Conservation (phyloP, 2,329 filamentous ascomycete genomes). For the Xylariaceae sp. region DNA sequence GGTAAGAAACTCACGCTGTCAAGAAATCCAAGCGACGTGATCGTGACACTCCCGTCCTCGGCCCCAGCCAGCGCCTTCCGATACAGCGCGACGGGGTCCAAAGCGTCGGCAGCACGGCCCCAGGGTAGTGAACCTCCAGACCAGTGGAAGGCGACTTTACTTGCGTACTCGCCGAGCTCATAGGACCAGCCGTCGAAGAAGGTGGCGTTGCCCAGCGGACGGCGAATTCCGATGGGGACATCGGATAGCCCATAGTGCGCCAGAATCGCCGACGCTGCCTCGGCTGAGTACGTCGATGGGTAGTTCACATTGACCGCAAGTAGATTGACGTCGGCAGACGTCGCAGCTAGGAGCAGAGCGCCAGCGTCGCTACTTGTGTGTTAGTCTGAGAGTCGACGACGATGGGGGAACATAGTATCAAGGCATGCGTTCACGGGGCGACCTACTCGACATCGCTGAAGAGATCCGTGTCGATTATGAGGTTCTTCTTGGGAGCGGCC, state of each 20-base stretch:
- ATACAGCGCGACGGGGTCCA: constrained; percentile 41
- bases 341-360: constrained; percentile 38
- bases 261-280: constrained; percentile 24
- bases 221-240: constrained; percentile 19
- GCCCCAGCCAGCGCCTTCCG: constrained; percentile 36
- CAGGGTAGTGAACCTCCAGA: constrained; percentile 32
- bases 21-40: constrained; percentile 42
- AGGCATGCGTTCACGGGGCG: background rate
- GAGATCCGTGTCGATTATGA: constrained; percentile 44
- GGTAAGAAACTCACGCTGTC: constrained; percentile 31
- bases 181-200: constrained; percentile 39
- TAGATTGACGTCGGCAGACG: constrained; percentile 31
- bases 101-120: constrained; percentile 20
- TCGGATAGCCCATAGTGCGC: constrained; percentile 16
- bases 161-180: constrained; percentile 39
- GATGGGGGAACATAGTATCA: too few relatives aligned
- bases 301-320: constrained; percentile 39
- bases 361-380: constrained; percentile 32
- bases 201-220: constrained; percentile 36
- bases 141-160: constrained; percentile 41
- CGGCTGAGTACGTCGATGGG: constrained; percentile 36
- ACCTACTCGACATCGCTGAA: constrained; percentile 43
- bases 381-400: too few relatives aligned
- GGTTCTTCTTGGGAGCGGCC: too few relatives aligned
- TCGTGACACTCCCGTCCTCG: constrained; percentile 37